Evolutionary conservation across 495 filamentous ascomycete genomes (phyloP).

Genomic region (Aspergillus coremiiformis): DNA sequence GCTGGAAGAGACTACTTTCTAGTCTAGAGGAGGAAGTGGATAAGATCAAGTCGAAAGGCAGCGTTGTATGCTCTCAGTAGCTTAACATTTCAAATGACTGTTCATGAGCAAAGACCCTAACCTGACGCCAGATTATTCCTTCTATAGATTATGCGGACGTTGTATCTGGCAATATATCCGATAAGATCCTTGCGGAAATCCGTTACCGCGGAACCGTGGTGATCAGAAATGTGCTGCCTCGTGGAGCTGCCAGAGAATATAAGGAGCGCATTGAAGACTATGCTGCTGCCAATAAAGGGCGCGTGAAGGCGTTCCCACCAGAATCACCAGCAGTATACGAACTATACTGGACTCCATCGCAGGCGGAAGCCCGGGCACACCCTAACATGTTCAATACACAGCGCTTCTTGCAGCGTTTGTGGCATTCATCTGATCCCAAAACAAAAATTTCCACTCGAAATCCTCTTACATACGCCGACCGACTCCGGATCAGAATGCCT

Average conservation of each 20-base stretch:
- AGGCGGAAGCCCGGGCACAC: slow-evolving; percentile 67
- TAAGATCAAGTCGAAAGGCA: slow-evolving; percentile 41
- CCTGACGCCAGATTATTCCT: slow-evolving; percentile 45
- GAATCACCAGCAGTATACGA: slow-evolving; percentile 74
- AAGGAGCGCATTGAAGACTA: slow-evolving; percentile 50
- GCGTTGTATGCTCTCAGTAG: slow-evolving; percentile 31
- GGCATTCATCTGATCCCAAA: slow-evolving; percentile 59
- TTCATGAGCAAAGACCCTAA: slow-evolving; percentile 5
- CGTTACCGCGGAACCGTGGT: slow-evolving; percentile 56
- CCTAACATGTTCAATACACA: slow-evolving; percentile 63
- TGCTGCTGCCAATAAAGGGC: slow-evolving; percentile 46
- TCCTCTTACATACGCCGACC: slow-evolving; percentile 73
- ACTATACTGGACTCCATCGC: slow-evolving; percentile 78
- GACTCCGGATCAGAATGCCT: slow-evolving; percentile 59
- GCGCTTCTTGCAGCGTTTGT: slow-evolving; percentile 61
- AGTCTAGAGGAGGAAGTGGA: slow-evolving; percentile 44
- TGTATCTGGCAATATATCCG: slow-evolving; percentile 35
- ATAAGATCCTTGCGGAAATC: slow-evolving; percentile 45
- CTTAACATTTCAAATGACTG: background rate
- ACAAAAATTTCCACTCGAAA: slow-evolving; percentile 55
- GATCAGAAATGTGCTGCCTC: slow-evolving; percentile 54
- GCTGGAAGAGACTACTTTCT: slow-evolving; percentile 66
- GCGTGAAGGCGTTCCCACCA: slow-evolving; percentile 46
- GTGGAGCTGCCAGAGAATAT: slow-evolving; percentile 47
- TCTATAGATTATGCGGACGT: slow-evolving; percentile 51